These are phyloP conservation scores for Pleurotus salmoneostramineus DNA, from an alignment of 768 basidiomycete species.

Conservation along the genomic window DNA sequence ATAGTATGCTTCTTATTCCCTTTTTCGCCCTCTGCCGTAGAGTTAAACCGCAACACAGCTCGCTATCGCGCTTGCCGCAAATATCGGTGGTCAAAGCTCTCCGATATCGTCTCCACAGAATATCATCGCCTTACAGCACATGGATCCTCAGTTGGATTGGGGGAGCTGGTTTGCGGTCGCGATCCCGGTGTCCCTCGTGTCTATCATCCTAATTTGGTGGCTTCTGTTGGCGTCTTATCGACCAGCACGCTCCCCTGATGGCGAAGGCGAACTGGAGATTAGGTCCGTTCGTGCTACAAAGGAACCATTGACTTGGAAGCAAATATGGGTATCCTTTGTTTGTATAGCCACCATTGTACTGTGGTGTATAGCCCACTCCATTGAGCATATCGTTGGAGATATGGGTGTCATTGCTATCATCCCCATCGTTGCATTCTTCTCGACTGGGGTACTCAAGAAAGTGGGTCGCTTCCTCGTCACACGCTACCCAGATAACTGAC, in stretches of 20 bases:
- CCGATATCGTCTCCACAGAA: constrained; percentile 99
- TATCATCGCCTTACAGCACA: constrained; percentile 83
- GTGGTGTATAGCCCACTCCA: constrained; percentile 84
- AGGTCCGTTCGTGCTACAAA: constrained; percentile 78
- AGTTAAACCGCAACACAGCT: constrained; percentile 43
- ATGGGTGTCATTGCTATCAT: constrained; percentile 98
- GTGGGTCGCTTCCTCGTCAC: constrained; percentile 30
- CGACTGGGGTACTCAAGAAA: constrained; percentile 91
- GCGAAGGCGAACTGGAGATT: constrained; percentile 78
- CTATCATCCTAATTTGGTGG: constrained; percentile 89
- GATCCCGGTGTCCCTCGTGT: constrained; percentile 83
- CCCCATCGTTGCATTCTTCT: constrained; percentile 91
- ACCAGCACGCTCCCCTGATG: constrained; percentile 67
- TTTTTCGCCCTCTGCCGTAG: not conserved
- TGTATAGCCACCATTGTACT: constrained; percentile 81
- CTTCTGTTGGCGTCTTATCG: constrained; percentile 81
- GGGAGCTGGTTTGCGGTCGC: constrained; percentile 91
- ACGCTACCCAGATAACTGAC: not conserved
- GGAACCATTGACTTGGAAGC: constrained; percentile 78
- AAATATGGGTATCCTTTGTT: constrained; percentile 87
- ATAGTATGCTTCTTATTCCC: constrained; percentile 58
- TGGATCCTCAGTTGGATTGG: constrained; percentile 89
- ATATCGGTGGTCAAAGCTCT: constrained; percentile 95
- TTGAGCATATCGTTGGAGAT: constrained; percentile 80
- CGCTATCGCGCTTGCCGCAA: constrained; percentile 96